Evolutionary conservation across 495 filamentous ascomycete genomes (phyloP), one percentile per base, ranked within the genome.

Genomic region (Emericellopsis terricola): DNA sequence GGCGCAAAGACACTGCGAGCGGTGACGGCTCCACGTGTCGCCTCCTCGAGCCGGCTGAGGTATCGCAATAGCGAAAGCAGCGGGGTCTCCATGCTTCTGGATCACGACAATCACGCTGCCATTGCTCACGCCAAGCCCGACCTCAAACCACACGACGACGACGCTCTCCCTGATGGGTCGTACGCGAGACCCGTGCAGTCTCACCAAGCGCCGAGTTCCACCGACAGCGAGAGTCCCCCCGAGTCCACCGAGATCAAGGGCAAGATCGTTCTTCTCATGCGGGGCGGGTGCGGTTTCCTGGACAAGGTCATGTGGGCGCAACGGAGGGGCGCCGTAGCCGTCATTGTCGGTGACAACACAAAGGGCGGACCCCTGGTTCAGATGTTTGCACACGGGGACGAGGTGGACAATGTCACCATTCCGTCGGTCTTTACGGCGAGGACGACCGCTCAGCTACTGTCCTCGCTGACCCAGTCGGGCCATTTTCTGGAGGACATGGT

Each of bases 261-360:
- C 35, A 96, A 91, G 45, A 70, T 96, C 31, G 87, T 89, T 3
- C 53, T 97, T 18, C 60, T 97, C 33, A 87, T 81, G 44, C 72
- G 89, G 24, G 89, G 89, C 19, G 89, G 89, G 11, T 97, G 89
- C 54, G 91, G 89, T 10, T 97, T 97, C 51, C 56, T 94, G 26
- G 87, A 96, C 45, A 99, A 99, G 53, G 83, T 85, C 37, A 85
- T 86, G 49, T 99, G 89, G 89, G 80, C 78, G 3, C 89, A 99
- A 52, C 67, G 85, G 29, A 69, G 89, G 42, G 89, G 89, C 7
- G 89, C 76, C 8, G 64, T 81, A 33, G 87, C 83, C 15, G 55
- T 99, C 39, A 89, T 99, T 46, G 86, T 99, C 5, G 89, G 89
- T 14, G 89, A 99, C 50, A 77, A 94, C 53, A 77, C 79, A 30